Base-by-base conservation (phyloP, 768 basidiomycete species). In the Lactarius deliciosus region DNA sequence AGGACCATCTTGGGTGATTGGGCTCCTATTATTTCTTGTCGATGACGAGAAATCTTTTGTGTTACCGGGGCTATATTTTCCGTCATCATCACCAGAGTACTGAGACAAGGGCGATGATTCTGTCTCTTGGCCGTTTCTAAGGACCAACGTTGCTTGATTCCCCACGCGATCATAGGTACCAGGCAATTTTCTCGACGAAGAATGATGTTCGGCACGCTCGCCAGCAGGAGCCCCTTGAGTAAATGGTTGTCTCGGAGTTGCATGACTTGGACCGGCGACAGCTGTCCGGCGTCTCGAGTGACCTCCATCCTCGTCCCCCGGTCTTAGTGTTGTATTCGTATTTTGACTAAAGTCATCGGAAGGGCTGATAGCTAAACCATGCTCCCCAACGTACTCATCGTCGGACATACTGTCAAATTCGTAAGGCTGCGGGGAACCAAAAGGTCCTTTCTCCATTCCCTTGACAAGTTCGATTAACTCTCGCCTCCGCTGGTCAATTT, bases 341-440 rank as follows among this genome's bases (percentile, higher is more conserved):
- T 28, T 63, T 15, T 25, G 36, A 22, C 53, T 41, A 32, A 67
- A 63, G 9, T 64, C 25, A 32, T 63, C 67, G 10, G 70, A 71
- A 28, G 64, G 63, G 34, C 70, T 71, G 58, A 71, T 69, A n/a
- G 70, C 70, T 30, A 71, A 57, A 8, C 70, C 68, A 79, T 78
- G 63, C 74, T 77, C 61, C 75, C 79, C 63, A n/a, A 40, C 40
- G 20, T 57, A 64, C 1, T 67, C 64, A 10, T 70, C 59, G 25
- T 64, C 66, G 18, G 66, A 69, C 16, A 61, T 22, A 30, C 57
- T 20, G 22, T 71, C 65, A 40, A 58, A 64, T 7, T 50, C 56
- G 20, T 64, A 53, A 6, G 43, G 45, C 28, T 30, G 60, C 6
- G 60, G 32, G 2, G 63, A 38, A 22, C 59, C 68, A 54, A 47